A percentile compares a stretch with the other conserved stretches of the same genome.
Evolutionary conservation across 1,284 basidiomycete genomes (phyloP).

Genomic region (Blastosporella zonata): DNA sequence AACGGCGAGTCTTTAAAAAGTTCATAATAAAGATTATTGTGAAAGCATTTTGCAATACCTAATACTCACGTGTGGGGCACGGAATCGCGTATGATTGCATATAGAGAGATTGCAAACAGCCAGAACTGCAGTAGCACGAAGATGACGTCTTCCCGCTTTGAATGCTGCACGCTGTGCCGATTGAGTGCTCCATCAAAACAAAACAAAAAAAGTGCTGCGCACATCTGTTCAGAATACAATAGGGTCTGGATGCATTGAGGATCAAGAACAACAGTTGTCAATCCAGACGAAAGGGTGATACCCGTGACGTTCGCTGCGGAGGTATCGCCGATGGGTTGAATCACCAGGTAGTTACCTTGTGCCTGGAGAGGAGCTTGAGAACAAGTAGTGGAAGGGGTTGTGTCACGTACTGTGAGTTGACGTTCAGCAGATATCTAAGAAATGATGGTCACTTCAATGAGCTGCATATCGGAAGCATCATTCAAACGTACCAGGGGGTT

Average conservation of each 20-base stretch:
- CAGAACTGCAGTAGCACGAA: conserved; percentile 55
- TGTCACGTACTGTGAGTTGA: not conserved
- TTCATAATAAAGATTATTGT: not conserved
- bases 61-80: conserved; percentile 49
- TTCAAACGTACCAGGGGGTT: conserved; percentile 9
- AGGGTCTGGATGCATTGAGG: conserved; percentile 41
- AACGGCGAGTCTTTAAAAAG: conserved; percentile 39
- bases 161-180: conserved; percentile 40
- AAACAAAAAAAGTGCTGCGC: conserved; percentile 17
- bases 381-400: not conserved
- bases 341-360: not conserved
- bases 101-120: conserved; percentile 52
- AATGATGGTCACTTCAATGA: too few relatives aligned
- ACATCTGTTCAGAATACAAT: conserved; percentile 44
- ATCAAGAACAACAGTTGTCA: conserved; percentile 27
- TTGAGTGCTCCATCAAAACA: not conserved
- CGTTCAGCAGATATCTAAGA: not conserved
- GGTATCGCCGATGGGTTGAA: not conserved
- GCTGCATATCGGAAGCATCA: not conserved
- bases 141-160: conserved; percentile 49
- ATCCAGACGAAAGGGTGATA: conserved; percentile 17
- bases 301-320: conserved; percentile 8
- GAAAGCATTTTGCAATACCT: not conserved
- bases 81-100: conserved; percentile 49
- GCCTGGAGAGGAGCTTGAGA: not conserved